Conservation (phyloP, 2,329 filamentous ascomycete species). For the Stenocarpella maydis region DNA sequence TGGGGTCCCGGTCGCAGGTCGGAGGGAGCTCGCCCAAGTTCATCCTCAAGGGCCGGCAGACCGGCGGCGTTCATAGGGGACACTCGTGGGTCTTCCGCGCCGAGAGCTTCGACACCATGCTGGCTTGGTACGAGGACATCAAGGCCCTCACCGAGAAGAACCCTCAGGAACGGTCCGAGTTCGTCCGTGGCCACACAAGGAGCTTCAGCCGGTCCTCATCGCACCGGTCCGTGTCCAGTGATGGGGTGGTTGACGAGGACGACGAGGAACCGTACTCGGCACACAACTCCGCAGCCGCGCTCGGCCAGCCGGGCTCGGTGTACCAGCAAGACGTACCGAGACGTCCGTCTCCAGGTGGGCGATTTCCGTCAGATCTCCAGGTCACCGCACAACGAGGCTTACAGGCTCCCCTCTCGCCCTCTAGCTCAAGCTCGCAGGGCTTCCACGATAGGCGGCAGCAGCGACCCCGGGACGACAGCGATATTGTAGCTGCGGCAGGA, state of each 20-base stretch:
- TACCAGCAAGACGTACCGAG: constrained; percentile 60
- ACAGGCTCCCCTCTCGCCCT: constrained; percentile 80
- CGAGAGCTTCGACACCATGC: constrained; percentile 89
- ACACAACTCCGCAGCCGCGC: constrained; percentile 63
- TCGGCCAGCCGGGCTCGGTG: constrained; percentile 48
- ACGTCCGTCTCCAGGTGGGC: constrained; percentile 89
- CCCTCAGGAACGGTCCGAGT: constrained; percentile 86
- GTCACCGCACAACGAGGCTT: constrained; percentile 80
- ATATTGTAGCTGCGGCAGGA: constrained; percentile 66
- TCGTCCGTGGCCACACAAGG: constrained; percentile 82
- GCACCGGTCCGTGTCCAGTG: constrained; percentile 71
- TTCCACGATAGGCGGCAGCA: constrained; percentile 45
- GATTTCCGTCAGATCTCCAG: constrained; percentile 94
- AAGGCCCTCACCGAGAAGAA: constrained; percentile 88
- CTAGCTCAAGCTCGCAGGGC: constrained; percentile 77
- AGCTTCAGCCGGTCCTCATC: constrained; percentile 73
- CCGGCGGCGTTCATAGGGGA: constrained; percentile 87
- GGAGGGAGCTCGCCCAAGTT: constrained; percentile 95
- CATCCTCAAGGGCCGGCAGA: constrained; percentile 94
- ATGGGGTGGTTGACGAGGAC: constrained; percentile 80
- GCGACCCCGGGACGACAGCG: constrained; percentile 54
- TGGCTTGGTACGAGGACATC: constrained; percentile 95
- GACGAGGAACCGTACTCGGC: constrained; percentile 71
- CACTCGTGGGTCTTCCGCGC: constrained; percentile 78
- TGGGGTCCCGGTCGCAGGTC: constrained; percentile 87